Base-by-base conservation (phyloP, 2,329 filamentous ascomycete species). In the Bimuria novae-zelandiae region DNA sequence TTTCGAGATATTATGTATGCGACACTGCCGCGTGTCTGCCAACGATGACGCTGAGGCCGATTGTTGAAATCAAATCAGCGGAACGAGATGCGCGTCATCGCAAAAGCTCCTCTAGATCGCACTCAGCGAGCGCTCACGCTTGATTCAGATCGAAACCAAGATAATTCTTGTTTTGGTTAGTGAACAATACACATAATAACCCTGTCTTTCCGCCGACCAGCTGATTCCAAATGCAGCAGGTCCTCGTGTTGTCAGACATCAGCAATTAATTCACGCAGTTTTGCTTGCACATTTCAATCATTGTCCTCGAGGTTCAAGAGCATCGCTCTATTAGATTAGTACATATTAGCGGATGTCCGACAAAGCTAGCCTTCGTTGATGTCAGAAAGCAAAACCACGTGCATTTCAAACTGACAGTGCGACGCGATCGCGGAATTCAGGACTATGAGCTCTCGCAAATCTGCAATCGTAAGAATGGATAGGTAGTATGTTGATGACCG, bases 371-470 rank as follows among this genome's bases (percentile, higher is more conserved):
- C 22, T 22, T 37, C 17, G 43, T 37, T 14, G 19, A 6, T 46
- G 43, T 46, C 32, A 29, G 43, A 36, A 46, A 37, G 12, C 5
- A n/a, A n/a, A n/a, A n/a, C n/a, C n/a, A n/a, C n/a, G n/a, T n/a
- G n/a, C n/a, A n/a, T n/a, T n/a, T n/a, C n/a, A n/a, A n/a, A n/a
- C n/a, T n/a, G n/a, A n/a, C n/a, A n/a, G n/a, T n/a, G n/a, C n/a
- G n/a, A n/a, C n/a, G n/a, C n/a, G n/a, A n/a, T n/a, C n/a, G n/a
- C n/a, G n/a, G n/a, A n/a, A n/a, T n/a, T n/a, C n/a, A n/a, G n/a
- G n/a, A n/a, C n/a, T n/a, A n/a, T n/a, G n/a, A n/a, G n/a, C n/a
- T n/a, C n/a, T n/a, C n/a, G n/a, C n/a, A n/a, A n/a, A n/a, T n/a
- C n/a, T n/a, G n/a, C n/a, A n/a, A n/a, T n/a, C n/a, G n/a, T n/a